Percentiles rank a stretch among this genome's conserved stretches.
phyloP scores from a whole-genome alignment of 306 rosid genomes.

The Prunus salicina region DNA sequence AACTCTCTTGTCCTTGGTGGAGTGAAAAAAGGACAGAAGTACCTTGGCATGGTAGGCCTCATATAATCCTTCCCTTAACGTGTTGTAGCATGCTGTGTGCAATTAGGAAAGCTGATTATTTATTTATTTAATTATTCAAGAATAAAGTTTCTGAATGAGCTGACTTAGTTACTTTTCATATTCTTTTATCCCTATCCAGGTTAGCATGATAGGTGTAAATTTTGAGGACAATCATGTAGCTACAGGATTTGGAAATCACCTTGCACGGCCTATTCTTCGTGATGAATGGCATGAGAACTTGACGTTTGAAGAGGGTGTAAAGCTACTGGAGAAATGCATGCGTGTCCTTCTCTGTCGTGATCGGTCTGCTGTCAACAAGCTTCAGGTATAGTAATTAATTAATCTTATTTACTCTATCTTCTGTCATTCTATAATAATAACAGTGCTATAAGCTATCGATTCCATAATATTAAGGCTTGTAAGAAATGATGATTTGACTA shows the following conservation, averaged over 20 bases:
- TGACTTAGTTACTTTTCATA: neutral
- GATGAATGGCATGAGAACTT: slow-evolving; percentile 91
- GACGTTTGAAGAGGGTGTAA: slow-evolving; percentile 88
- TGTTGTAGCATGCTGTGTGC: slow-evolving; percentile 1
- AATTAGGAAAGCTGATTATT: slow-evolving; percentile 12
- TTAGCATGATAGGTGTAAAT: slow-evolving; percentile 86
- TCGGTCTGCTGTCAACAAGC: slow-evolving; percentile 79
- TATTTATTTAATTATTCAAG: neutral
- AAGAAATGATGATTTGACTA: neutral
- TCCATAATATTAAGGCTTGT: neutral
- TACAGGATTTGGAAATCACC: slow-evolving; percentile 96
- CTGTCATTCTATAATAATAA: neutral
- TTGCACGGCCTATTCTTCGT: slow-evolving; percentile 95
- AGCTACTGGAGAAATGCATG: slow-evolving; percentile 95
- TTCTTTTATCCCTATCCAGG: slow-evolving; percentile 43
- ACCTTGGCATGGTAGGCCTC: slow-evolving; percentile 67
- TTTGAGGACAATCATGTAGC: slow-evolving; percentile 90
- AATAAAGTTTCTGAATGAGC: neutral
- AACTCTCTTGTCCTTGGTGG: slow-evolving; percentile 65
- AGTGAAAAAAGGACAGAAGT: slow-evolving; percentile 51
- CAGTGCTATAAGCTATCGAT: neutral
- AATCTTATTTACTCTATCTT: neutral
- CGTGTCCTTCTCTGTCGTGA: slow-evolving; percentile 93
- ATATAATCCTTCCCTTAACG: slow-evolving; percentile 4
- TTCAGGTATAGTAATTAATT: slow-evolving; percentile 57